Conservation (phyloP, 176 grass and related monocot species). For the Carex myosuroides region DNA sequence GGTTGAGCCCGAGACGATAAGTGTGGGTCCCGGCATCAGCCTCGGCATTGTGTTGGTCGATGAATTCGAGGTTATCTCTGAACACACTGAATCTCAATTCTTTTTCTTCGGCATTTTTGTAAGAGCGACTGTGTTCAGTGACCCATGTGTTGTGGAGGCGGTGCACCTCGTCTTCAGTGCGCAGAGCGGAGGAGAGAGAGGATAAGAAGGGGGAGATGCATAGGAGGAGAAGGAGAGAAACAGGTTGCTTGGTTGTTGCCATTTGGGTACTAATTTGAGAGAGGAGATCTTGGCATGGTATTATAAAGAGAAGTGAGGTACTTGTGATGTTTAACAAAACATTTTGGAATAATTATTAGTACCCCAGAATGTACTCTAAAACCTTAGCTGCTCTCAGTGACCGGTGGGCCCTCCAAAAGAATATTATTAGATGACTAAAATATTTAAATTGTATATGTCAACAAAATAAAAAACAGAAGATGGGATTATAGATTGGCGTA, state of each 20-base stretch:
- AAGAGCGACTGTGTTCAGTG: background rate
- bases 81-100: conserved; percentile 30
- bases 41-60: conserved; percentile 50
- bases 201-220: background rate
- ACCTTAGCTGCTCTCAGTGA: background rate
- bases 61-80: conserved; percentile 43
- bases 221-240: conserved; percentile 13
- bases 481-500: background rate
- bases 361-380: background rate
- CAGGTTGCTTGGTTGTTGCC: background rate
- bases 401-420: background rate
- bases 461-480: background rate
- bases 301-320: conserved; percentile 4
- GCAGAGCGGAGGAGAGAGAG: background rate
- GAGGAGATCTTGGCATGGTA: background rate
- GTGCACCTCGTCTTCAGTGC: conserved; percentile 23
- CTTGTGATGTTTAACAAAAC: conserved; percentile 1
- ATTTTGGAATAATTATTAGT: background rate
- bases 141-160: conserved; percentile 29
- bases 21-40: conserved; percentile 35
- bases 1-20: conserved; percentile 49
- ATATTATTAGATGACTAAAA: background rate
- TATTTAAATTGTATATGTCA: background rate
- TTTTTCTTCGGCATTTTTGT: conserved; percentile 10
- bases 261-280: background rate